Percentiles rank a stretch among this genome's conserved stretches.
These are phyloP conservation scores for Ceriops decandra DNA, from an alignment of 345 rosid genomes.

Conservation along the genomic window DNA sequence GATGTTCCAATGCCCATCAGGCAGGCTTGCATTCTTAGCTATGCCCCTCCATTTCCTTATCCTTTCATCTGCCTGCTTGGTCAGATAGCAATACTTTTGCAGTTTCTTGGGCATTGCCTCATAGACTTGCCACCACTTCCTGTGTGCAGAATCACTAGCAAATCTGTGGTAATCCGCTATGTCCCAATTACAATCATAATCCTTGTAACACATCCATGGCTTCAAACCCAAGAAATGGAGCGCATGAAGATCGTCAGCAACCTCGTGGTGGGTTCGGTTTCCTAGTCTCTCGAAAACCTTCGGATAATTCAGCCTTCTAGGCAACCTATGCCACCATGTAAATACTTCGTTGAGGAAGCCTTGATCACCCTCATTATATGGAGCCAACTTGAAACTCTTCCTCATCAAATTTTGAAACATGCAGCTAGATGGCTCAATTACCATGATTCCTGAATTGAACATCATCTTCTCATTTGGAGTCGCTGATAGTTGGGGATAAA, in stretches of 20 bases:
- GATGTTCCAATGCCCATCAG: constrained; percentile 66
- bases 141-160: constrained; percentile 62
- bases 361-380: constrained; percentile 90
- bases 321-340: constrained; percentile 86
- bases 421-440: constrained; percentile 77
- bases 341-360: constrained; percentile 76
- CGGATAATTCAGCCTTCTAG: constrained; percentile 43
- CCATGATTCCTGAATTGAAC: constrained; percentile 87
- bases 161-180: constrained; percentile 23
- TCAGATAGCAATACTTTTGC: constrained; percentile 55
- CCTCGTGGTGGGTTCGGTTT: constrained; percentile 6
- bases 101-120: constrained; percentile 56
- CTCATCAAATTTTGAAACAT: constrained; percentile 50
- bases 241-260: constrained; percentile 23
- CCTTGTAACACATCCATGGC: constrained; percentile 91
- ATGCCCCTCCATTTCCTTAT: constrained; percentile 56
- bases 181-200: constrained; percentile 95
- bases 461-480: constrained; percentile 32
- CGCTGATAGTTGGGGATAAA: constrained; percentile 66
- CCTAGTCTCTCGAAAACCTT: constrained; percentile 31
- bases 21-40: constrained; percentile 36
- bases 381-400: constrained; percentile 34
- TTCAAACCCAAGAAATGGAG: constrained; percentile 75
- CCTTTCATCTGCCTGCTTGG: constrained; percentile 33
- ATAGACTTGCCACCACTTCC: constrained; percentile 67